Percentiles rank a stretch among this genome's conserved stretches.
phyloP scores from a whole-genome alignment of 2,329 filamentous ascomycete species.

The Aspergillus sp. region DNA sequence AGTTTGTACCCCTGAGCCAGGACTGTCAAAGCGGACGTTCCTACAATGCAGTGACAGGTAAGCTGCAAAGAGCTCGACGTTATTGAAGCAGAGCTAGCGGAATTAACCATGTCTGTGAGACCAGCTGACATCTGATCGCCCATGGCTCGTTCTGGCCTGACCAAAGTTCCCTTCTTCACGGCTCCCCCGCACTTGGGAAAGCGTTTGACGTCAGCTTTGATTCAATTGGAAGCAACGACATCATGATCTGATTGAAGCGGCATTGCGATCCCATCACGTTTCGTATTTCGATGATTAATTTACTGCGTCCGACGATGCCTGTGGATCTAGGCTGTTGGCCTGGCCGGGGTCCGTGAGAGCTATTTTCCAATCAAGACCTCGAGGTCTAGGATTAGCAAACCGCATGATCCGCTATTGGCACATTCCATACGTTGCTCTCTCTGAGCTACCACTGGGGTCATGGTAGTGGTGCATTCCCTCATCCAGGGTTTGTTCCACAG shows the following conservation, averaged over 20 bases:
- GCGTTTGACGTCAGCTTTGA: slow-evolving; percentile 18
- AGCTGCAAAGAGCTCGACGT: background rate
- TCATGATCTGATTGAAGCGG: slow-evolving; percentile 5
- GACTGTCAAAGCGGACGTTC: background rate
- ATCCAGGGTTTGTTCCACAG: slow-evolving; percentile 13
- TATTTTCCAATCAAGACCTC: slow-evolving; percentile 8
- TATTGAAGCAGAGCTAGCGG: background rate
- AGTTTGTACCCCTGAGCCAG: background rate
- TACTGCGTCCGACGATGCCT: background rate
- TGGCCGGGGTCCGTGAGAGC: slow-evolving; percentile 2
- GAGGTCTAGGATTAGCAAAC: background rate
- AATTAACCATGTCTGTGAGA: background rate
- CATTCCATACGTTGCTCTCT: slow-evolving; percentile 3
- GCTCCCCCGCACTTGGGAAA: slow-evolving; percentile 13
- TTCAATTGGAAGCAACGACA: slow-evolving; percentile 4
- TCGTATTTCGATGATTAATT: slow-evolving; percentile 10
- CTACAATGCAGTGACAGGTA: background rate
- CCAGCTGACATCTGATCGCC: background rate
- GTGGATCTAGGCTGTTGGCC: slow-evolving; percentile 5
- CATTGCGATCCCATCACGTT: background rate
- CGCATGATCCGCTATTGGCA: slow-evolving; percentile 12
- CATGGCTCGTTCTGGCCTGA: background rate
- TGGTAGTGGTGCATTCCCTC: slow-evolving; percentile 9
- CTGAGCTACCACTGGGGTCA: background rate
- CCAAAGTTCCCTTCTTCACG: background rate